Conservation (phyloP, 352 stramenopile genomes). For the Pythium oligandrum region DNA sequence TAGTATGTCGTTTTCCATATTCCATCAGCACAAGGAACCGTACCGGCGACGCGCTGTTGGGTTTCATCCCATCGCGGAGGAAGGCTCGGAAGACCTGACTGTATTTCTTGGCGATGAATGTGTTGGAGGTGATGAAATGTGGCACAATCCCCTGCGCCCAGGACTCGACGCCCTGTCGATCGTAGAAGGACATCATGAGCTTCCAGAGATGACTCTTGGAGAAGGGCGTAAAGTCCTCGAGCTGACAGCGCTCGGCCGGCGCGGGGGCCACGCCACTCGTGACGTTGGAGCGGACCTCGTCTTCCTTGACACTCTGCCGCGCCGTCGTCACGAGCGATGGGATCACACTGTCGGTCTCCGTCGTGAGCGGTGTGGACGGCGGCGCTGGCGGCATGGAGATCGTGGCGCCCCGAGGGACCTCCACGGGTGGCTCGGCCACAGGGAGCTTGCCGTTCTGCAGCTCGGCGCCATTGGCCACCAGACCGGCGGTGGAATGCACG, state of each 20-base stretch:
- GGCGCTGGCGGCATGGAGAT: too few relatives aligned
- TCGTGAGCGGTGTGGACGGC: too few relatives aligned
- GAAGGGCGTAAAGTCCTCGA: conserved; percentile 90
- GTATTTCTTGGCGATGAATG: conserved; percentile 92
- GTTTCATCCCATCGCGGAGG: conserved; percentile 49
- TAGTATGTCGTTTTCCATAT: too few relatives aligned
- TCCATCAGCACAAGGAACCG: neutral
- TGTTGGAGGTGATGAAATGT: conserved; percentile 96
- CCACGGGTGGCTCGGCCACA: too few relatives aligned
- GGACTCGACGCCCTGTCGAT: conserved; percentile 76
- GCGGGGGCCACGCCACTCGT: conserved; percentile 12
- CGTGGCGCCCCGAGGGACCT: too few relatives aligned
- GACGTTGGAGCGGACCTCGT: conserved; percentile 34
- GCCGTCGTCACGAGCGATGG: neutral
- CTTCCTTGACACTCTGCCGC: conserved; percentile 27
- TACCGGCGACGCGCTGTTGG: conserved; percentile 27
- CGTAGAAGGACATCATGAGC: conserved; percentile 95
- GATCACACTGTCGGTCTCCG: too few relatives aligned
- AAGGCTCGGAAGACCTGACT: conserved; percentile 64
- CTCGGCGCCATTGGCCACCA: too few relatives aligned
- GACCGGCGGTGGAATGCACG: too few relatives aligned
- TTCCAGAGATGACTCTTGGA: conserved; percentile 89
- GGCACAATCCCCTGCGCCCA: conserved; percentile 93
- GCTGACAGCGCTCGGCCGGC: conserved; percentile 45
- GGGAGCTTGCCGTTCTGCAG: too few relatives aligned